Percentiles rank a stretch among this genome's conserved stretches.
These are phyloP conservation scores for Podospora australis DNA, from an alignment of 495 filamentous ascomycete species.

Conservation along the genomic window DNA sequence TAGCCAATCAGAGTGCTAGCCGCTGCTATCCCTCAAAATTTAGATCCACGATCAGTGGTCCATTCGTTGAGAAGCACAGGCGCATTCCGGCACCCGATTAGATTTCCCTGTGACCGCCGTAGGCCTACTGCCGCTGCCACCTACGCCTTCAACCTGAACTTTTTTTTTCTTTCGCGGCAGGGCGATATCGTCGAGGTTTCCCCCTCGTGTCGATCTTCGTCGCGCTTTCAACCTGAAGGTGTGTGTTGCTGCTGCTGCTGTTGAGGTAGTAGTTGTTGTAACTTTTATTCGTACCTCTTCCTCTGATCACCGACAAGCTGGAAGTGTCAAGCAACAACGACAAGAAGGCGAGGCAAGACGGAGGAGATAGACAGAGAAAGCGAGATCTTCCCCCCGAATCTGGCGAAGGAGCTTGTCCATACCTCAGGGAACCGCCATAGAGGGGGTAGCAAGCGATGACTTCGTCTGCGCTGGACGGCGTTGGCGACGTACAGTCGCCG, in stretches of 20 bases:
- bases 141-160: neutral
- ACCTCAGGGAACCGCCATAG: no score
- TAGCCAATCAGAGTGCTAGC: conserved; percentile 6
- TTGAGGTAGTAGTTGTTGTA: no score
- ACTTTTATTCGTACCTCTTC: no score
- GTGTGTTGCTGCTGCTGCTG: no score
- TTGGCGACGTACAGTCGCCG: conserved; percentile 21
- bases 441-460: conserved; percentile 35
- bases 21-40: conserved; percentile 9
- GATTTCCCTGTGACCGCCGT: conserved; percentile 6
- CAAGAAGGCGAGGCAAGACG: no score
- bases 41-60: conserved; percentile 5
- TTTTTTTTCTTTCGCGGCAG: neutral
- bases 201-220: no score
- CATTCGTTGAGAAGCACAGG: conserved; percentile 6
- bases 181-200: no score
- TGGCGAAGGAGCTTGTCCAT: conserved; percentile 33
- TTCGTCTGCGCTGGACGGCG: conserved; percentile 26
- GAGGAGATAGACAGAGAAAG: no score
- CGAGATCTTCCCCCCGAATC: conserved; percentile 7
- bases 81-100: conserved; percentile 16
- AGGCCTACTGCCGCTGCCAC: no score
- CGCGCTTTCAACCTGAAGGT: no score
- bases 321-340: conserved; percentile 3
- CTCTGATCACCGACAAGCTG: no score